A percentile compares a stretch with the other conserved stretches of the same genome.
Conservation (phyloP, 192 early-diverging fungal genomes). For the Backusella liffmaniae region DNA sequence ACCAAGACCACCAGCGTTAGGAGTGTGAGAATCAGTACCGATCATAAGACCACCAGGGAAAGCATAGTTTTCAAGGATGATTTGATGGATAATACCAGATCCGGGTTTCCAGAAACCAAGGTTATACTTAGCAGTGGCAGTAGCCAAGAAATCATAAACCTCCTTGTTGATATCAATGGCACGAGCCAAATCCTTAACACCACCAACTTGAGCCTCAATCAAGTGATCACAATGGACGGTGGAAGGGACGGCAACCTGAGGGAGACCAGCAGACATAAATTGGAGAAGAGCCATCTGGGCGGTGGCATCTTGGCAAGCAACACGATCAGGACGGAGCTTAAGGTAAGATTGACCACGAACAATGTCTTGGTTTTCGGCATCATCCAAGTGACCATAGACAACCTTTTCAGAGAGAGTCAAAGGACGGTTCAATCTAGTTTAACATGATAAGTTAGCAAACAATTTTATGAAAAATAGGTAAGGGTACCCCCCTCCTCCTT, state of each 20-base stretch:
- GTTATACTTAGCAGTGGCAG: constrained; percentile 86
- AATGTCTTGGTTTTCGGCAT: constrained; percentile 94
- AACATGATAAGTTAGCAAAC: background rate
- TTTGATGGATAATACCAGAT: constrained; percentile 93
- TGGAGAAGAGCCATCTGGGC: constrained; percentile 97
- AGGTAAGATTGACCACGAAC: constrained; percentile 90
- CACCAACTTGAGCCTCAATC: constrained; percentile 90
- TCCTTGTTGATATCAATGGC: constrained; percentile 90
- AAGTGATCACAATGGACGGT: constrained; percentile 98
- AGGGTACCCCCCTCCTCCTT: background rate
- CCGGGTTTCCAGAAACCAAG: constrained; percentile 97
- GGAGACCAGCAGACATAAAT: constrained; percentile 92
- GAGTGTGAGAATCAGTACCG: constrained; percentile 98
- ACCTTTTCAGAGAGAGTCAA: constrained; percentile 97
- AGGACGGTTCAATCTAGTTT: constrained; percentile 76
- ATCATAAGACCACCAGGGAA: constrained; percentile 96
- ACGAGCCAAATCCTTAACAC: constrained; percentile 75
- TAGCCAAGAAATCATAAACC: constrained; percentile 89
- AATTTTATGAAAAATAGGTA: constrained; percentile 4
- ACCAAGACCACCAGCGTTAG: constrained; percentile 97
- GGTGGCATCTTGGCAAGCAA: constrained; percentile 98
- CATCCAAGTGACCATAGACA: constrained; percentile 96
- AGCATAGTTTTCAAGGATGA: constrained; percentile 98
- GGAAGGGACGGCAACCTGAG: constrained; percentile 86
- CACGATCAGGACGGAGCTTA: constrained; percentile 96